A percentile compares a stretch with the other conserved stretches of the same genome.
phyloP scores from a whole-genome alignment of 768 basidiomycete genomes.

The Leccinum pellstonianum region DNA sequence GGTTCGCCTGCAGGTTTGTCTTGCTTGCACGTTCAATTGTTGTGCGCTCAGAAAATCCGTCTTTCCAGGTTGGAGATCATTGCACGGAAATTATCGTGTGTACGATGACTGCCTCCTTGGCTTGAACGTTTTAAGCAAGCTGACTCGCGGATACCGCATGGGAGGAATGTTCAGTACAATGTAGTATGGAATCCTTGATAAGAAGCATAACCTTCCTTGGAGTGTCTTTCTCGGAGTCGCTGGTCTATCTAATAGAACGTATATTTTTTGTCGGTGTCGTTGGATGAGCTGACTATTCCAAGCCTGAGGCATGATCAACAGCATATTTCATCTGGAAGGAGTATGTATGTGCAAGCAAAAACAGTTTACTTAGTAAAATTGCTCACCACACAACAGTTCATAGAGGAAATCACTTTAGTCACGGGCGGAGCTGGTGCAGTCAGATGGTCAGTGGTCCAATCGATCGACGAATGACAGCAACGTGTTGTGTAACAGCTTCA shows the following conservation, averaged over 20 bases:
- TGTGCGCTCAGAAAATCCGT: slow-evolving; percentile 11
- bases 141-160: slow-evolving; percentile 36
- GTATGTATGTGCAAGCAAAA: slow-evolving; percentile 1
- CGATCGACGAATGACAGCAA: slow-evolving; percentile 4
- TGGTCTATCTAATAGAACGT: slow-evolving; percentile 26
- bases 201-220: slow-evolving; percentile 32
- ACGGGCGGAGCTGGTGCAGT: slow-evolving; percentile 39
- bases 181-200: slow-evolving; percentile 6
- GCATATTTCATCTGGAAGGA: slow-evolving; percentile 16
- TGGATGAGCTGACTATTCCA: not conserved
- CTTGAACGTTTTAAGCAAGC: slow-evolving; percentile 35
- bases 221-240: slow-evolving; percentile 28
- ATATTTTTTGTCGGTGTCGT: not conserved
- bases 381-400: not conserved
- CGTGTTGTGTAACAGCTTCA: slow-evolving; percentile 27
- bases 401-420: slow-evolving; percentile 49
- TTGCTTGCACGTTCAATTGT: slow-evolving; percentile 13
- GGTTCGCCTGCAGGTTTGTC: not conserved
- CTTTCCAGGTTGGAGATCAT: slow-evolving; percentile 5
- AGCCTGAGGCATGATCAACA: slow-evolving; percentile 16
- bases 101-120: slow-evolving; percentile 33
- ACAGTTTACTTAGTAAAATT: not conserved
- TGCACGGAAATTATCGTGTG: slow-evolving; percentile 28
- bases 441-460: slow-evolving; percentile 43
- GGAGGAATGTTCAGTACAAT: slow-evolving; percentile 17